Evolutionary conservation across 208 protist genomes (phyloP).

Genomic region (Trypanosomatidae sp.): DNA sequence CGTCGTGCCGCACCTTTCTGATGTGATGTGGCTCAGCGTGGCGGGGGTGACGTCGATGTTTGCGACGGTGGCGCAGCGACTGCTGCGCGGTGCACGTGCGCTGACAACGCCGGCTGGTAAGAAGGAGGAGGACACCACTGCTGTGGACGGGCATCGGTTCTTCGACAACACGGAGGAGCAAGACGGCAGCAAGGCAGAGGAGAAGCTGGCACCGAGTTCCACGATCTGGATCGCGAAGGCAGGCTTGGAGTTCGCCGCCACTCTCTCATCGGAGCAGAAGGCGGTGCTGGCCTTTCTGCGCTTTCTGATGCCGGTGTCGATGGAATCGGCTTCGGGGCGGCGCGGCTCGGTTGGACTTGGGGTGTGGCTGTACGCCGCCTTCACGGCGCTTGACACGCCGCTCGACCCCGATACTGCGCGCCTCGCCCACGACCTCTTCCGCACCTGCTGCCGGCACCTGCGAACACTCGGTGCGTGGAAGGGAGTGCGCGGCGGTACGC

Average conservation of each 20-base stretch:
- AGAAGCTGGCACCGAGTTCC: too few species aligned
- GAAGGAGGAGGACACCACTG: not conserved
- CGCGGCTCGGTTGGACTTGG: conserved; percentile 43
- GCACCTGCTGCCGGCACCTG: conserved; percentile 61
- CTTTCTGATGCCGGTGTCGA: conserved; percentile 40
- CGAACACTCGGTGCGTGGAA: conserved; percentile 49
- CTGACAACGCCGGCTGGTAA: conserved; percentile 2
- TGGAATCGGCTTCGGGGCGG: not conserved
- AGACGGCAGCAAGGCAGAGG: not conserved
- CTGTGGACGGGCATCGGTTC: conserved; percentile 12
- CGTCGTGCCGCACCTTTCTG: conserved; percentile 32
- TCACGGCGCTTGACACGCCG: conserved; percentile 62
- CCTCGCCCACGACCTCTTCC: conserved; percentile 68
- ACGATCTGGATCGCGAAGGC: not conserved
- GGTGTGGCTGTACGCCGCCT: conserved; percentile 62
- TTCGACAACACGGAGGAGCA: conserved; percentile 27
- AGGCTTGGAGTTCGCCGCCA: not conserved
- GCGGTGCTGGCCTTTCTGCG: conserved; percentile 39
- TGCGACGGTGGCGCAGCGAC: conserved; percentile 39
- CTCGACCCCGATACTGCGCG: conserved; percentile 81
- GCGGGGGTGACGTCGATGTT: conserved; percentile 60
- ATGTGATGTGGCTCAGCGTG: conserved; percentile 59
- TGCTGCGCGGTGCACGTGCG: conserved; percentile 34
- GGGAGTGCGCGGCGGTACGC: conserved; percentile 36
- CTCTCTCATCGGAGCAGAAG: conserved; percentile 6